Evolutionary conservation across 352 stramenopile species (phyloP).

Genomic region (Phytophthora pseudosyringae): DNA sequence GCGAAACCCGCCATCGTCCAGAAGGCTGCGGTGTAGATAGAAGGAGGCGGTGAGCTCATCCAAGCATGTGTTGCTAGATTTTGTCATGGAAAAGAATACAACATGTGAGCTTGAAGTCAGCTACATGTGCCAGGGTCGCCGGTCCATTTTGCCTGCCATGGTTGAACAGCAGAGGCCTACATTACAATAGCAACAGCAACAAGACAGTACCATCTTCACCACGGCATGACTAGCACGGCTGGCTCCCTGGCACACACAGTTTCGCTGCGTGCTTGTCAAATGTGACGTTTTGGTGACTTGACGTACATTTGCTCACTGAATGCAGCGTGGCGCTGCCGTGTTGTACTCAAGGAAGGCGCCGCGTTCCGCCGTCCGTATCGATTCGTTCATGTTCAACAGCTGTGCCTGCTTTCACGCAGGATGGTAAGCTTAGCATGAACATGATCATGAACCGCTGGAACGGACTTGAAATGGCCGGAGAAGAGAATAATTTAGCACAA

Average conservation of each 20-base stretch:
- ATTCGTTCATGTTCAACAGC: slow-evolving; percentile 5
- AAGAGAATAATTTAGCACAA: too few relatives aligned
- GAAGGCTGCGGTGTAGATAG: slow-evolving; percentile 48
- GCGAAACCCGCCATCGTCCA: slow-evolving; percentile 36
- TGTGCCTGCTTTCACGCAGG: background rate
- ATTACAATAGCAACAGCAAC: too few relatives aligned
- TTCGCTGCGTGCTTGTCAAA: background rate
- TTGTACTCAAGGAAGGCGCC: background rate
- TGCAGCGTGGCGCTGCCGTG: background rate
- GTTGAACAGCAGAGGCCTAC: too few relatives aligned
- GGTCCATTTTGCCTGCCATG: too few relatives aligned
- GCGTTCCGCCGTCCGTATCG: background rate
- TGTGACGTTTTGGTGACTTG: background rate
- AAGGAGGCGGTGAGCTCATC: slow-evolving; percentile 1
- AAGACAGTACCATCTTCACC: too few relatives aligned
- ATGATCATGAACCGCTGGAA: too few relatives aligned
- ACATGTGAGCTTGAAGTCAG: slow-evolving; percentile 11
- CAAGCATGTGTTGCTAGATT: slow-evolving; percentile 11
- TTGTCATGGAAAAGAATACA: slow-evolving; percentile 21
- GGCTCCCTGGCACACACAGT: background rate
- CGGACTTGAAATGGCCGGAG: too few relatives aligned
- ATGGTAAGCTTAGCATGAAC: background rate
- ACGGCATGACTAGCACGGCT: too few relatives aligned
- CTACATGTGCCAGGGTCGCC: background rate
- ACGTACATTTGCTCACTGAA: background rate